phyloP scores from a whole-genome alignment of 2,329 filamentous ascomycete species.

The Stachybotrys chartarum region DNA sequence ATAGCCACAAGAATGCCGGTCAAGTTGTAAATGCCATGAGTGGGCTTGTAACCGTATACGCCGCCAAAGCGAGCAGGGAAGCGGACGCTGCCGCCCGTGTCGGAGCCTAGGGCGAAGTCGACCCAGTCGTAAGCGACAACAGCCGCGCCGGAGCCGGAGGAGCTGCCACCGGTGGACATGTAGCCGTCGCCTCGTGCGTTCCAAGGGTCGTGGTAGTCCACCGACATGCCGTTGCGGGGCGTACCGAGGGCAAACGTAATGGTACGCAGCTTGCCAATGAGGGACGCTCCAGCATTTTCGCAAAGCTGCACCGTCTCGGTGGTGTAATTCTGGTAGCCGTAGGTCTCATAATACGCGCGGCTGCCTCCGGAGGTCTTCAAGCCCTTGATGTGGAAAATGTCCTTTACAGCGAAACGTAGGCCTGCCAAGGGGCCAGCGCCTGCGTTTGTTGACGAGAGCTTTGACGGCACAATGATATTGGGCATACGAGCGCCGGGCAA shows the following conservation, averaged over 20 bases:
- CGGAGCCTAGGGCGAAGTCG: slow-evolving; percentile 17
- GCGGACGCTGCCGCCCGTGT: slow-evolving; percentile 2
- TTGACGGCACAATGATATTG: background rate
- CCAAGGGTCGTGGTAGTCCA: slow-evolving; percentile 24
- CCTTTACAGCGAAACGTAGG: background rate
- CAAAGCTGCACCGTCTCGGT: background rate
- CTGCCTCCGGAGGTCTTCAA: background rate
- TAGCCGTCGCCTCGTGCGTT: slow-evolving; percentile 30
- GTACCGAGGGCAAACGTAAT: background rate
- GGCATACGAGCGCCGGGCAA: background rate
- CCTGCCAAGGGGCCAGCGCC: background rate
- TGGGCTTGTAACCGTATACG: background rate
- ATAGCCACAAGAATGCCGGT: background rate
- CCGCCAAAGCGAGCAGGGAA: background rate
- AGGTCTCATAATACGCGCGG: background rate
- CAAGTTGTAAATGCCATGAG: background rate
- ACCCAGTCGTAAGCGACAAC: slow-evolving; percentile 25
- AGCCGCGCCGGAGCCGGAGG: slow-evolving; percentile 20
- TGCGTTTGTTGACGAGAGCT: background rate
- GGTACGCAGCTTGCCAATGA: background rate
- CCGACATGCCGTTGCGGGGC: background rate
- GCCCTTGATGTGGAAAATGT: background rate
- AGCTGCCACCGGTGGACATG: slow-evolving; percentile 18
- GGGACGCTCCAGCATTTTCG: background rate
- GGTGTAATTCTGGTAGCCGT: background rate